phyloP scores from a whole-genome alignment of 257 asterid genomes.

The Nicotiana attenuata region DNA sequence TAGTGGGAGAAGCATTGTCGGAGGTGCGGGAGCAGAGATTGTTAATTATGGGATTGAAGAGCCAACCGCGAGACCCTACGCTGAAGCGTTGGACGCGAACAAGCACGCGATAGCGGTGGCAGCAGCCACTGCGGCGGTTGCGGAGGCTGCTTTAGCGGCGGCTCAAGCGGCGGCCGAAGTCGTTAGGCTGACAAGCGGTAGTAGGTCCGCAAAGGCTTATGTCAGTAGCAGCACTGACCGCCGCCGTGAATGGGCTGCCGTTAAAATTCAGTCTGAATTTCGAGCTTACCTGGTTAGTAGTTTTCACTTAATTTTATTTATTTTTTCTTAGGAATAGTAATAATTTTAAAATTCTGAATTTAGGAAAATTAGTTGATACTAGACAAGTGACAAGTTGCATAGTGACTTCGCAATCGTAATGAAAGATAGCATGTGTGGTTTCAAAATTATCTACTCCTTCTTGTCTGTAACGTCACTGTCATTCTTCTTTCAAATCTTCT shows the following conservation, averaged over 20 bases:
- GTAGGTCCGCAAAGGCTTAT: conserved; percentile 32
- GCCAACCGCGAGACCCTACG: conserved; percentile 34
- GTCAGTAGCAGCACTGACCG: conserved; percentile 24
- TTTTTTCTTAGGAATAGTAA: not conserved
- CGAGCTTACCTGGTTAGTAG: conserved; percentile 83
- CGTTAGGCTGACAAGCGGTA: conserved; percentile 65
- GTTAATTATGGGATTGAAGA: conserved; percentile 14
- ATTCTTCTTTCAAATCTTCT: not conserved
- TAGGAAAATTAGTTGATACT: not conserved
- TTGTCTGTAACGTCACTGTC: not conserved
- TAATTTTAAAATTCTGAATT: not conserved
- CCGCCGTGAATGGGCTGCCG: conserved; percentile 60
- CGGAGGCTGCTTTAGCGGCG: conserved; percentile 98
- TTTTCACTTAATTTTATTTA: not conserved
- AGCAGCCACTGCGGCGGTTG: conserved; percentile 95
- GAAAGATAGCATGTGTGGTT: not conserved
- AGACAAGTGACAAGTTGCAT: not conserved
- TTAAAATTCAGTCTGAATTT: conserved; percentile 83
- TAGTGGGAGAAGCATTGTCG: not conserved
- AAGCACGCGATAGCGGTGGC: conserved; percentile 97
- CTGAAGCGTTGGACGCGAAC: conserved; percentile 57
- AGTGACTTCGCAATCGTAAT: not conserved
- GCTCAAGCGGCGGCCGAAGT: conserved; percentile 98
- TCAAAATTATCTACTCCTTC: conserved; percentile 1
- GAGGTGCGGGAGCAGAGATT: conserved; percentile 10